Percentiles rank a stretch among this genome's conserved stretches.
Conservation (phyloP, 371 early-diverging fungal species). For the Rhizopus delemar region DNA sequence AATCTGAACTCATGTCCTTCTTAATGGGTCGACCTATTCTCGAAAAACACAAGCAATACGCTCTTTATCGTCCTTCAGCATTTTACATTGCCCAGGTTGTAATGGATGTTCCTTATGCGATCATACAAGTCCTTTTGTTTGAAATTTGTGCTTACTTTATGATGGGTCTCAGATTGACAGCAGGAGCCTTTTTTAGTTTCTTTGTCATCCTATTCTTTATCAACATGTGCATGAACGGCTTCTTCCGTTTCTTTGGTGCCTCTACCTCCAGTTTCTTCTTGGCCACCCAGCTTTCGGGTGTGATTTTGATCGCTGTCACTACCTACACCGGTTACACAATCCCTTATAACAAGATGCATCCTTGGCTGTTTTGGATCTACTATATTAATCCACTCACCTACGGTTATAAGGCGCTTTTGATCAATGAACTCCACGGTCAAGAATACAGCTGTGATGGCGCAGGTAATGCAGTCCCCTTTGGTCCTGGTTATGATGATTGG, state of each 20-base stretch:
- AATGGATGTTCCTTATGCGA: constrained; percentile 48
- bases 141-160: constrained; percentile 58
- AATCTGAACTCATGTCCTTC: constrained; percentile 58
- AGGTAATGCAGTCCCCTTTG: constrained; percentile 45
- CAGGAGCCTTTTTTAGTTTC: constrained; percentile 61
- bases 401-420: constrained; percentile 62
- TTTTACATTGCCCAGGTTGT: constrained; percentile 63
- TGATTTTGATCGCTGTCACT: constrained; percentile 57
- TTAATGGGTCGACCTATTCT: constrained; percentile 67
- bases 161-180: constrained; percentile 53
- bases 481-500: constrained; percentile 42
- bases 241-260: constrained; percentile 65
- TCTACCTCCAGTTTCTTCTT: constrained; percentile 58
- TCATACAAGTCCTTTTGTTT: constrained; percentile 43
- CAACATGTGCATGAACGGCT: constrained; percentile 59
- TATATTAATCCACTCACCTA: constrained; percentile 72
- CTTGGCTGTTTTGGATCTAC: constrained; percentile 71
- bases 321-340: constrained; percentile 70
- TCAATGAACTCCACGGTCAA: constrained; percentile 64
- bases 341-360: constrained; percentile 63
- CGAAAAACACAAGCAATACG: constrained; percentile 70
- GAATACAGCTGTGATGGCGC: constrained; percentile 41
- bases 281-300: constrained; percentile 57
- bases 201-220: constrained; percentile 52
- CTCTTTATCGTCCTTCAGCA: constrained; percentile 67